phyloP scores from a whole-genome alignment of 2,329 filamentous ascomycete species.

The Nothopassalora personata region DNA sequence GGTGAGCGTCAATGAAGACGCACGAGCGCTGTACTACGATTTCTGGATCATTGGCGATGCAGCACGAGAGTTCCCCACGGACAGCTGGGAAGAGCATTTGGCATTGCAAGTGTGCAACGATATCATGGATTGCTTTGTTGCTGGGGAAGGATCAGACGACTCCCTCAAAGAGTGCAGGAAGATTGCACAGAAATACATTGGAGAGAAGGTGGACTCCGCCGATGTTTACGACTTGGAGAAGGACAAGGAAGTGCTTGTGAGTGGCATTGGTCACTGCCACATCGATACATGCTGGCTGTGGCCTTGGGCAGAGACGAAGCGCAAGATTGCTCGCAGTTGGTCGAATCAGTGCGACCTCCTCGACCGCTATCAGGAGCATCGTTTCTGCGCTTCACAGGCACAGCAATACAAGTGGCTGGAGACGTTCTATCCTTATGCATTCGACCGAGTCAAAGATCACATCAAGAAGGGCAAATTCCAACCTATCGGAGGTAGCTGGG shows the following conservation, averaged over 20 bases:
- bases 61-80: conserved; percentile 79
- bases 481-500: conserved; percentile 95
- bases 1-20: conserved; percentile 80
- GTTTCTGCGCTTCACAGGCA: conserved; percentile 87
- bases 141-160: conserved; percentile 64
- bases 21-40: conserved; percentile 78
- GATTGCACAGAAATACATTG: conserved; percentile 78
- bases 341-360: conserved; percentile 93
- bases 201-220: conserved; percentile 71
- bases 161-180: conserved; percentile 74
- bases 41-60: conserved; percentile 95
- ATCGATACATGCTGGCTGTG: conserved; percentile 98
- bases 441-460: conserved; percentile 84
- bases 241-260: conserved; percentile 70
- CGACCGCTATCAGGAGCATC: conserved; percentile 88
- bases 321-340: conserved; percentile 94
- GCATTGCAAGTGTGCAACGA: conserved; percentile 77
- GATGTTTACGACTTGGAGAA: conserved; percentile 64
- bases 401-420: conserved; percentile 99
- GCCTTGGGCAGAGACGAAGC: conserved; percentile 96
- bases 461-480: conserved; percentile 88
- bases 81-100: conserved; percentile 84
- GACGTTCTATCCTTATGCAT: conserved; percentile 78
- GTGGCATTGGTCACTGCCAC: conserved; percentile 90
- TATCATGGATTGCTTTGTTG: conserved; percentile 86